These are phyloP conservation scores for Tephrocybe rancida DNA, from an alignment of 768 basidiomycete species.

Conservation along the genomic window DNA sequence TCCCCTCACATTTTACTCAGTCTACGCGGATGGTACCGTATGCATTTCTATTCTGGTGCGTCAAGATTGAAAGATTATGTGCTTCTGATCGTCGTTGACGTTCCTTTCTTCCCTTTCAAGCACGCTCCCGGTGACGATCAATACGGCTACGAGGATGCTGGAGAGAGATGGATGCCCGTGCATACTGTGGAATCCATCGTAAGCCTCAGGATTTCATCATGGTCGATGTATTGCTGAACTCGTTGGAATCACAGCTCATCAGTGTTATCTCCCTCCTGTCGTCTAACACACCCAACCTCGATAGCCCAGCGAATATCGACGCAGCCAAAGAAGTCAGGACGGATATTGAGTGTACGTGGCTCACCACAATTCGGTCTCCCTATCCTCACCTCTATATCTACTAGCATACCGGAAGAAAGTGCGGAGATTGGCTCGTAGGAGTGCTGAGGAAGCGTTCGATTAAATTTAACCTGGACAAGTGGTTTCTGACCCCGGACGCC, in stretches of 20 bases:
- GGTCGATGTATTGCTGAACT: slow-evolving; percentile 11
- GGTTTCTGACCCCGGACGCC: slow-evolving; percentile 3
- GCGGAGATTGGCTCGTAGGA: slow-evolving; percentile 80
- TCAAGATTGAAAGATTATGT: slow-evolving; percentile 4
- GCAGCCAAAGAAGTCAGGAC: slow-evolving; percentile 88
- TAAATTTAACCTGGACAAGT: slow-evolving; percentile 27
- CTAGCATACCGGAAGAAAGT: slow-evolving; percentile 97
- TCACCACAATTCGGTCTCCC: neutral
- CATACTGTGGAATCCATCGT: slow-evolving; percentile 98
- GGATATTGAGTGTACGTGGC: slow-evolving; percentile 55
- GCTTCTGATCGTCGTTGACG: slow-evolving; percentile 7
- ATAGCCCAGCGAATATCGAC: slow-evolving; percentile 96
- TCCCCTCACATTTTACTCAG: slow-evolving; percentile 42
- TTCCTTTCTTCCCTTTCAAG: slow-evolving; percentile 40
- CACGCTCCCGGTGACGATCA: slow-evolving; percentile 97
- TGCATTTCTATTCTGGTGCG: slow-evolving; percentile 94
- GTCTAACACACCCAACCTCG: slow-evolving; percentile 86
- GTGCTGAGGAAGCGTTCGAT: slow-evolving; percentile 89
- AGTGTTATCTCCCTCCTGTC: slow-evolving; percentile 96
- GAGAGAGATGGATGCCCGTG: slow-evolving; percentile 97
- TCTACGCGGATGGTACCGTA: slow-evolving; percentile 90
- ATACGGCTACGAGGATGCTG: slow-evolving; percentile 95
- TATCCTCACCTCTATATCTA: slow-evolving; percentile 14
- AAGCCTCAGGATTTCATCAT: slow-evolving; percentile 21
- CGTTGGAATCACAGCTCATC: slow-evolving; percentile 61